These are phyloP conservation scores for Veloboletus limbatus DNA, from an alignment of 1,284 basidiomycete genomes.

Conservation along the genomic window DNA sequence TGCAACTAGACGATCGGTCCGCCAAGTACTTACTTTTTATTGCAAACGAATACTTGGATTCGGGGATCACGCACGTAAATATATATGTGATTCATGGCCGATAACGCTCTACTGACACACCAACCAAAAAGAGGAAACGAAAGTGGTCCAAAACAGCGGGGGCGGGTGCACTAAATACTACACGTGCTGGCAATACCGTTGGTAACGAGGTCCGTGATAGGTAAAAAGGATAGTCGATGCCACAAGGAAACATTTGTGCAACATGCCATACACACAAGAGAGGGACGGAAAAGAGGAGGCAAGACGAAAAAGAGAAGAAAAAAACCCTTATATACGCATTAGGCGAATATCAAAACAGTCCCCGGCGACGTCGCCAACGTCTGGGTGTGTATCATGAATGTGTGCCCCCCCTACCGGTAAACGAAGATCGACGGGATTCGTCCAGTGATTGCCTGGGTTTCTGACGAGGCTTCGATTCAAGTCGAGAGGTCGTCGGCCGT, in stretches of 20 bases:
- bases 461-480: conserved; percentile 15
- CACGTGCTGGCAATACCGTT: conserved; percentile 24
- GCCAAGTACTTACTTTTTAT: no score
- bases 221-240: conserved; percentile 17
- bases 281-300: not conserved
- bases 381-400: conserved; percentile 18
- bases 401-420: conserved; percentile 34
- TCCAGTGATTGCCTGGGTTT: conserved; percentile 33
- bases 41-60: no score
- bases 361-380: not conserved
- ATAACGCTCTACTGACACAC: conserved; percentile 19
- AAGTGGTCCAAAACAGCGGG: conserved; percentile 21
- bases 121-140: conserved; percentile 4
- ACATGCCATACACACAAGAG: conserved; percentile 8
- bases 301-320: conserved; percentile 3
- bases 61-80: conserved; percentile 11
- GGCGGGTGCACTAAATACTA: conserved; percentile 29
- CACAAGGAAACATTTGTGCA: conserved; percentile 12
- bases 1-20: no score
- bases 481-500: conserved; percentile 39
- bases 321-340: conserved; percentile 13
- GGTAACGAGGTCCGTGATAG: conserved; percentile 23
- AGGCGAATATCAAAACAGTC: conserved; percentile 16
- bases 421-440: conserved; percentile 32
- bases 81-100: conserved; percentile 18